Conservation (phyloP, 2,329 filamentous ascomycete genomes). For the Seiridium cupressi region DNA sequence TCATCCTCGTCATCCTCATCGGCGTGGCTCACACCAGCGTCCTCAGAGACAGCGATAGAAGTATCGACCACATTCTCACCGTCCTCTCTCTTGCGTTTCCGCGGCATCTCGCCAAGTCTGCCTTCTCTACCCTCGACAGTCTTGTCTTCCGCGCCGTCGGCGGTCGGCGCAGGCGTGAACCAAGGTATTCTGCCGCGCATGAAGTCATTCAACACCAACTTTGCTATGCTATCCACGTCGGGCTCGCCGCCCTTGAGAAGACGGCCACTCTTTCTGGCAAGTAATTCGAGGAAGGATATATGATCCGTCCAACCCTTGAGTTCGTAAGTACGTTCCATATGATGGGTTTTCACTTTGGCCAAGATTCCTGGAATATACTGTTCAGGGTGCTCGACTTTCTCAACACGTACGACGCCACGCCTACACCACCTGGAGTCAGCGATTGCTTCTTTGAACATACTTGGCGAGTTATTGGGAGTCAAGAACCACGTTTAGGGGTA, state of each 20-base stretch:
- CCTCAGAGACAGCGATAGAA: conserved; percentile 25
- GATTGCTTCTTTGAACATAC: too few species aligned
- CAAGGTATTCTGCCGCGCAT: conserved; percentile 93
- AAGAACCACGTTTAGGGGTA: too few species aligned
- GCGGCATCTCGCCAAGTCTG: conserved; percentile 80
- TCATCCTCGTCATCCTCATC: conserved; percentile 25
- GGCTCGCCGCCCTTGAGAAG: conserved; percentile 91
- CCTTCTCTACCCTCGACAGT: conserved; percentile 71
- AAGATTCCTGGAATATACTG: conserved; percentile 91
- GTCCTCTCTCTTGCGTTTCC: conserved; percentile 69
- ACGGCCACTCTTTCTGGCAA: conserved; percentile 84
- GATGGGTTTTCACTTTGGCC: conserved; percentile 75
- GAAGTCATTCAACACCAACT: conserved; percentile 97
- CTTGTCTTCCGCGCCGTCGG: conserved; percentile 49
- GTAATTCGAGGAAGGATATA: conserved; percentile 79
- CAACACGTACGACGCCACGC: conserved; percentile 86
- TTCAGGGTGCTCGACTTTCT: conserved; percentile 94
- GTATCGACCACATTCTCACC: conserved; percentile 40
- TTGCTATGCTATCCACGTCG: conserved; percentile 90
- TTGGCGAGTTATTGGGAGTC: too few species aligned
- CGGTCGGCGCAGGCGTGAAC: conserved; percentile 78
- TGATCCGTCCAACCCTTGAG: conserved; percentile 75
- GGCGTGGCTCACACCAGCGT: conserved; percentile 26
- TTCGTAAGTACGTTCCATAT: conserved; percentile 92
- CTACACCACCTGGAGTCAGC: too few species aligned